These are phyloP conservation scores for Xylaria arbuscula DNA, from an alignment of 2,329 filamentous ascomycete genomes.

Conservation along the genomic window DNA sequence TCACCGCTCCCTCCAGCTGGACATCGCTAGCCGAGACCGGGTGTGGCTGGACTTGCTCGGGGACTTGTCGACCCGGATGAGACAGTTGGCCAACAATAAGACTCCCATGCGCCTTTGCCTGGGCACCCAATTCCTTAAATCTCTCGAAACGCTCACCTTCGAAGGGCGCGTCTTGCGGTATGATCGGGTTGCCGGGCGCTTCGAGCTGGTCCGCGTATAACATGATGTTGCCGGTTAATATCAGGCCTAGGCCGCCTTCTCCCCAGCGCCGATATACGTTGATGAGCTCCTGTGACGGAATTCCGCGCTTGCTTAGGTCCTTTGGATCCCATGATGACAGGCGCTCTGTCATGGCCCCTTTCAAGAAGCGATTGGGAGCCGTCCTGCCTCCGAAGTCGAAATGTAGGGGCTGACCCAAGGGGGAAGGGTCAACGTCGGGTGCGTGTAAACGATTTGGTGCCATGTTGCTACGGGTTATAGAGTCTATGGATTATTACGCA, in stretches of 20 bases:
- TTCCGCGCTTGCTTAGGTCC: constrained; percentile 57
- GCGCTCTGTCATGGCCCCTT: constrained; percentile 70
- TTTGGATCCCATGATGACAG: constrained; percentile 67
- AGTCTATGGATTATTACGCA: no score
- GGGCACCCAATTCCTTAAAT: constrained; percentile 62
- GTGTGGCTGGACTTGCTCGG: constrained; percentile 49
- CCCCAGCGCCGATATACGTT: constrained; percentile 69
- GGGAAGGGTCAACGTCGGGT: constrained; percentile 25
- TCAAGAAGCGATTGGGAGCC: constrained; percentile 68
- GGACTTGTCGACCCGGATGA: constrained; percentile 69
- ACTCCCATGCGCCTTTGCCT: constrained; percentile 63
- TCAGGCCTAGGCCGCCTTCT: constrained; percentile 61
- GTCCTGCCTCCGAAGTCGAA: constrained; percentile 60
- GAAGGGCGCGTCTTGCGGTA: constrained; percentile 60
- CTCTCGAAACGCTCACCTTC: constrained; percentile 64
- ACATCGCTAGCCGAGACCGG: constrained; percentile 56
- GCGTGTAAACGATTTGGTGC: constrained; percentile 14
- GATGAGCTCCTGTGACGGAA: constrained; percentile 47
- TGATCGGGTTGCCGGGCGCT: constrained; percentile 64
- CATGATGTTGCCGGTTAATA: constrained; percentile 71
- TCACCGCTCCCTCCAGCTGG: constrained; percentile 55
- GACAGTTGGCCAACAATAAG: constrained; percentile 69
- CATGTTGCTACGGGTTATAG: constrained; percentile 9
- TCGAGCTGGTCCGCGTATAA: constrained; percentile 67
- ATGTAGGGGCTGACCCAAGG: constrained; percentile 29